Evolutionary conservation across 2,329 filamentous ascomycete species (phyloP), one percentile per base, ranked within the genome.

Genomic region (Ophiostoma sp.): DNA sequence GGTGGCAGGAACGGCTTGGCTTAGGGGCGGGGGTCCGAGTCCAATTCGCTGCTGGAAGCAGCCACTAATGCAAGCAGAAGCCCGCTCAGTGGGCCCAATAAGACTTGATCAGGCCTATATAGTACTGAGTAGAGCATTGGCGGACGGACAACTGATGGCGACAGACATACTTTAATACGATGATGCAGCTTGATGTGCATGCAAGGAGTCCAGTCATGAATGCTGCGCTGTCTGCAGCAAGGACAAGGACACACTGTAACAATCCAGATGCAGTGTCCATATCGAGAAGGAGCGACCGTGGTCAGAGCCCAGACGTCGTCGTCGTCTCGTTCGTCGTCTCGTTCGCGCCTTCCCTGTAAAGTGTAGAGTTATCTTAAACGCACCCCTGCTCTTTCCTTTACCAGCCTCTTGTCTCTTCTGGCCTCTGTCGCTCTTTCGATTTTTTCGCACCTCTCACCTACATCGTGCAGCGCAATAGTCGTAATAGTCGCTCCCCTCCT

Each of bases 61-160:
- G 68, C 70, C 70, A 62, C 71, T 72, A 72, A 72, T 72, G 71
- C 71, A 71, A 71, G 44, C 27, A 44, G 66, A 67, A 68, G 66
- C 52, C 68, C 66, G 57, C 66, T 39, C 65, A 69, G 70, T 67
- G 70, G 70, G 20, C 54, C 68, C 70, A 69, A 70, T 60, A 68
- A 60, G 35, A 71, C 68, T 62, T 41, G 39, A 33, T 11, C 23
- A 23, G 27, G 68, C 48, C 68, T 69, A 57, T 57, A 27, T 15
- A 8, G 15, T 57, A 31, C 27, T 31, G 27, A 31, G 27, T 3
- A 60, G 60, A 13, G 27, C n/a, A 67, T 41, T 39, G 65, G 27
- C 27, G 27, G 27, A 31, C 65, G 23, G 65, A 62, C 65, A 11
- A 41, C n/a, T 67, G 41, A 39, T 33, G 8, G 57, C 27, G 44